Percentiles rank a stretch among this genome's conserved stretches.
These are phyloP conservation scores for Podaxis carcinomalis DNA, from an alignment of 768 basidiomycete species.

Conservation along the genomic window DNA sequence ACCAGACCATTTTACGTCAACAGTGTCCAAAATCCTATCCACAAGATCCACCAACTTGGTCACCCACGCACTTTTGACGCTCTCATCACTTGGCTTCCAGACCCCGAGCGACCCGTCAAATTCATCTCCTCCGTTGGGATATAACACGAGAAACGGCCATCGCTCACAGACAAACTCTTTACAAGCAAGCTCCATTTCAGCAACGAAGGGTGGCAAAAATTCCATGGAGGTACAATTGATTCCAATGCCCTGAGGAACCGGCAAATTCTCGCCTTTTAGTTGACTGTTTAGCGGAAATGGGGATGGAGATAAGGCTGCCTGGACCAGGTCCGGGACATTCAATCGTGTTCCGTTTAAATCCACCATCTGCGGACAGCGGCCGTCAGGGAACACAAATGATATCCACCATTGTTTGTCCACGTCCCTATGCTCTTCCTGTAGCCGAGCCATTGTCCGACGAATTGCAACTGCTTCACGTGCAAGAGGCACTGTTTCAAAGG, in stretches of 20 bases:
- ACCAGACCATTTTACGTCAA: constrained; percentile 37
- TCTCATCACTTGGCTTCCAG: constrained; percentile 30
- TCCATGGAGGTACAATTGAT: constrained; percentile 67
- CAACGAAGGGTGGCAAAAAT: constrained; percentile 36
- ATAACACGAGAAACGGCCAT: constrained; percentile 57
- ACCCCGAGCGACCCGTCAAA: constrained; percentile 44
- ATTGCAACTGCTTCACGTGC: constrained; percentile 63
- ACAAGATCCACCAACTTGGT: constrained; percentile 23
- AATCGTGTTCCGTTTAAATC: constrained; percentile 19
- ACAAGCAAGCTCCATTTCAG: constrained; percentile 27
- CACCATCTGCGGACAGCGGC: constrained; percentile 38
- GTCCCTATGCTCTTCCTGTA: constrained; percentile 23
- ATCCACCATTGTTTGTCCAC: constrained; percentile 74
- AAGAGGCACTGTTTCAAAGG: constrained; percentile 78
- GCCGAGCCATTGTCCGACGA: constrained; percentile 47
- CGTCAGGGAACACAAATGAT: constrained; percentile 55
- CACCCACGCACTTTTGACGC: constrained; percentile 31
- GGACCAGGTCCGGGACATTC: constrained; percentile 37
- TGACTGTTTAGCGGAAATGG: constrained; percentile 8
- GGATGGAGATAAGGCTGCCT: constrained; percentile 29
- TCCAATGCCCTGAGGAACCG: constrained; percentile 53
- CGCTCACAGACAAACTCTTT: constrained; percentile 9
- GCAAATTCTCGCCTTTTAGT: constrained; percentile 1
- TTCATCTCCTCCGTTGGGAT: constrained; percentile 65
- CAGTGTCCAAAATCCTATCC: constrained; percentile 13